These are phyloP conservation scores for Gardenia jasminoides DNA, from an alignment of 257 asterid genomes.

Conservation along the genomic window DNA sequence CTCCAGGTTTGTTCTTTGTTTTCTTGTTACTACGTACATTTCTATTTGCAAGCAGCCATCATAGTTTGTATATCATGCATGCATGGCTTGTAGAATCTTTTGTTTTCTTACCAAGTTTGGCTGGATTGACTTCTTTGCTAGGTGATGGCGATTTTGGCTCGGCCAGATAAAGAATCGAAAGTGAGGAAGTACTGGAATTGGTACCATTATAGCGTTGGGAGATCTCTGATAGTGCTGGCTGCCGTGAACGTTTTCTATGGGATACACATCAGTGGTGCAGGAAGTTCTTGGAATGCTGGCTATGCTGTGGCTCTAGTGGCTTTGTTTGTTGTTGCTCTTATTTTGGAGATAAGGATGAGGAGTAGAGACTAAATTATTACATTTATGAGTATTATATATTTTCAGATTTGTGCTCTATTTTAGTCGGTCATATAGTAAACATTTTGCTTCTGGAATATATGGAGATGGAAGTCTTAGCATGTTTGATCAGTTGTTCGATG, in stretches of 20 bases:
- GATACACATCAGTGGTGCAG: conserved; percentile 58
- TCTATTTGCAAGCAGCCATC: too few species aligned
- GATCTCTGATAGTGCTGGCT: conserved; percentile 57
- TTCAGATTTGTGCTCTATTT: conserved; percentile 5
- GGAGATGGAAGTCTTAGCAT: too few species aligned
- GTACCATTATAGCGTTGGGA: conserved; percentile 71
- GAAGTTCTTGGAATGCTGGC: conserved; percentile 70
- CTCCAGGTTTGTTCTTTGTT: conserved; percentile 64
- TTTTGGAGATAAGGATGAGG: conserved; percentile 60
- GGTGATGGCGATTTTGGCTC: conserved; percentile 66
- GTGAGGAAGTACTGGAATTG: conserved; percentile 83
- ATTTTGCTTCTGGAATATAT: background rate
- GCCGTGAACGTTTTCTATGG: conserved; percentile 76
- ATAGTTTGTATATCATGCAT: too few species aligned
- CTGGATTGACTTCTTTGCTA: conserved; percentile 1
- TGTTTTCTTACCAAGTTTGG: background rate
- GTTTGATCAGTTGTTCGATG: background rate
- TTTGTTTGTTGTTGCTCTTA: conserved; percentile 37
- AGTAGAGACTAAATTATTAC: conserved; percentile 25
- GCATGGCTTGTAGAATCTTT: background rate
- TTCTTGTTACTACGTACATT: background rate
- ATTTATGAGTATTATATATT: conserved; percentile 4
- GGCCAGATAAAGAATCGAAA: conserved; percentile 73
- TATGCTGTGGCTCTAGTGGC: conserved; percentile 52
- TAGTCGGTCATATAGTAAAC: background rate